Percentiles rank a stretch among this genome's conserved stretches.
These are phyloP conservation scores for Trebouxiophyceae sp. DNA, from an alignment of 163 green algal genomes.

Conservation along the genomic window DNA sequence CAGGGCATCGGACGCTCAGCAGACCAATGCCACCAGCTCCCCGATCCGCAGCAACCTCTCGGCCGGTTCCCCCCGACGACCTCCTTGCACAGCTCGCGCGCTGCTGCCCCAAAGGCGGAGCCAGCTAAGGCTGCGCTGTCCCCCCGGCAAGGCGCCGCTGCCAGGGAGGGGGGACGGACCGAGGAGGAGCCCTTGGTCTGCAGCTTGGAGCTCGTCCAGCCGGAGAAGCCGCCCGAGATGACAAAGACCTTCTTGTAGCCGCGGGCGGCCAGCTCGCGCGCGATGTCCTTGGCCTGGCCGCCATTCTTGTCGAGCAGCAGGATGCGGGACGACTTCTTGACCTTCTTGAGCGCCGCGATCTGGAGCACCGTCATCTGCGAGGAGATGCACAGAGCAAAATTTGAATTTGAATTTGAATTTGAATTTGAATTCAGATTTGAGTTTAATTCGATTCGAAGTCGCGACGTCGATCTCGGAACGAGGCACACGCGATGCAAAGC, in stretches of 20 bases:
- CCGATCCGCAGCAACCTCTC: not conserved
- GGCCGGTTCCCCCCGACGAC: not conserved
- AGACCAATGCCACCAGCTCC: not conserved
- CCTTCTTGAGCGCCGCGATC: slow-evolving; percentile 65
- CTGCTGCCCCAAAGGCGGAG: not conserved
- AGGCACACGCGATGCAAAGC: too few species aligned
- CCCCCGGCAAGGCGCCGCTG: not conserved
- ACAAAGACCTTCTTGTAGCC: slow-evolving; percentile 65
- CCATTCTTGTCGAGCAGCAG: slow-evolving; percentile 76
- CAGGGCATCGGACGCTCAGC: not conserved
- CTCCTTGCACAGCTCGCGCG: not conserved
- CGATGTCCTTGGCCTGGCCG: slow-evolving; percentile 49
- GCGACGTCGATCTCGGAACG: too few species aligned
- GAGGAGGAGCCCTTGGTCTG: slow-evolving; percentile 51
- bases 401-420: too few species aligned
- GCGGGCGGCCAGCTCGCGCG: slow-evolving; percentile 51
- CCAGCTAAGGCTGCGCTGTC: not conserved
- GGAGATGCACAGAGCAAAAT: too few species aligned
- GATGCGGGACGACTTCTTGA: slow-evolving; percentile 56
- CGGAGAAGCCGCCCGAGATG: slow-evolving; percentile 55
- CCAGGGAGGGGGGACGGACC: slow-evolving; percentile 3
- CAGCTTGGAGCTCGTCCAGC: slow-evolving; percentile 70
- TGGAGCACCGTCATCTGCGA: slow-evolving; percentile 37
- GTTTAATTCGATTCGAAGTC: too few species aligned
- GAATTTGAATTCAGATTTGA: too few species aligned